Base-by-base conservation (phyloP, 148 eudicot species). In the Hydrangea macrophylla region DNA sequence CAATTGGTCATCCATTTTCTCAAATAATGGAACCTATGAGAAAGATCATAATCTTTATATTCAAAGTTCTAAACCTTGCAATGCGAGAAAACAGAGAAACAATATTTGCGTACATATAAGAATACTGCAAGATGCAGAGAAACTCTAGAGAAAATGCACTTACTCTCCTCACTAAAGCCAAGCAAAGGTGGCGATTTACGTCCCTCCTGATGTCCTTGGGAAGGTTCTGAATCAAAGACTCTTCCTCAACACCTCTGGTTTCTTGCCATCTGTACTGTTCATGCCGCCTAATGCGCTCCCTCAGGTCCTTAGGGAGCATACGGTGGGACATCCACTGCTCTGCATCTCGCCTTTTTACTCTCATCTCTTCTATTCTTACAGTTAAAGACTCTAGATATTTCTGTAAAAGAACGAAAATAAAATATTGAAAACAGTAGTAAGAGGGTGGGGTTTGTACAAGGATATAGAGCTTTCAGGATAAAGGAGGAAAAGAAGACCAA, bases 281-380 rank as follows among this genome's bases (percentile, higher is more conserved):
- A 53, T 86, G 80, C 50, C 82, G 75, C 65, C 90, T 75, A 6
- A 88, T 77, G 27, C 90, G 73, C 70, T 71, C 82, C 71, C 76
- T 82, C 22, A 88, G 67, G 32, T 76, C 27, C 62, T 86, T 85
- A 25, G 93, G 93, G 45, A 88, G 88, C 82, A 83, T 56, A 39
- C 93, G 88, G 76, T 85, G 90, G 33, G 93, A 82, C 94, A 88
- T 88, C 90, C 94, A 88, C 56, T 73, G 86, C 73, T 88, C 94
- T 26, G 85, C 79, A 71, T 88, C 90, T 74, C 79, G 77, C 65
- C 83, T 74, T 75, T 81, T 84, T 66, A 85, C 79, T 68, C 94
- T 78, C 94, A 88, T 88, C 68, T 82, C 88, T 71, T 88, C 94
- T 8, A 76, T 78, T 70, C 94, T 76, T n/a, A 82, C 79, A 17